phyloP scores from a whole-genome alignment of 2,329 filamentous ascomycete species.

The Cytospora piceae region DNA sequence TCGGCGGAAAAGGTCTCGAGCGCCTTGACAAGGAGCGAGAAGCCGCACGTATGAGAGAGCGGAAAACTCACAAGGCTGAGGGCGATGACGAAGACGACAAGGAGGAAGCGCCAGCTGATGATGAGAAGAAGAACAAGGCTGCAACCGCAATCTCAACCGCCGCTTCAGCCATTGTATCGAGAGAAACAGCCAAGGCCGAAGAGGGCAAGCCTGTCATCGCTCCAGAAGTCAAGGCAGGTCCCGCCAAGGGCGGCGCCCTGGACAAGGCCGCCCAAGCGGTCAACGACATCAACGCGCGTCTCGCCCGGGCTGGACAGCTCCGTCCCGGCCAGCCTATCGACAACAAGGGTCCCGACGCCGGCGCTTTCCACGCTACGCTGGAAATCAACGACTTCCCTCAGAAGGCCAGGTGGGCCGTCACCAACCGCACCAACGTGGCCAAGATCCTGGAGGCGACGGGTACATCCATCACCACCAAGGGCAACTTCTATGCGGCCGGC shows the following conservation, averaged over 20 bases:
- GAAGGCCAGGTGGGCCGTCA: constrained; percentile 97
- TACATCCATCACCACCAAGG: constrained; percentile 96
- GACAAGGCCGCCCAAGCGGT: constrained; percentile 91
- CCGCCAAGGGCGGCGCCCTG: constrained; percentile 62
- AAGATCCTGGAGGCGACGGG: constrained; percentile 96
- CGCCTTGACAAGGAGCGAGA: constrained; percentile 89
- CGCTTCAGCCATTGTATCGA: constrained; percentile 59
- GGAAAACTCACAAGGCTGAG: constrained; percentile 87
- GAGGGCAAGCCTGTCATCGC: constrained; percentile 38
- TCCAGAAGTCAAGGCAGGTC: constrained; percentile 40
- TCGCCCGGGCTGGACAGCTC: constrained; percentile 87
- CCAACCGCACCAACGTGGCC: constrained; percentile 95
- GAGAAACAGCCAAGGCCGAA: constrained; percentile 51
- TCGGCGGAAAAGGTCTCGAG: constrained; percentile 93
- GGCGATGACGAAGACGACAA: constrained; percentile 76
- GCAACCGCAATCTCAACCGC: constrained; percentile 67
- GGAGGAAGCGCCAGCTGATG: constrained; percentile 66
- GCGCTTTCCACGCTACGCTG: constrained; percentile 92
- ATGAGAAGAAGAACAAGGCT: constrained; percentile 71
- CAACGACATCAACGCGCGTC: constrained; percentile 85
- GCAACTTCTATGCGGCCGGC: constrained; percentile 81
- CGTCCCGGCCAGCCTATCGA: constrained; percentile 93
- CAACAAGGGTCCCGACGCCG: constrained; percentile 97
- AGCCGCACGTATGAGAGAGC: constrained; percentile 81
- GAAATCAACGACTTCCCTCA: constrained; percentile 99